phyloP scores from a whole-genome alignment of 2,329 filamentous ascomycete species.

The Talaromyces amestolkiae region DNA sequence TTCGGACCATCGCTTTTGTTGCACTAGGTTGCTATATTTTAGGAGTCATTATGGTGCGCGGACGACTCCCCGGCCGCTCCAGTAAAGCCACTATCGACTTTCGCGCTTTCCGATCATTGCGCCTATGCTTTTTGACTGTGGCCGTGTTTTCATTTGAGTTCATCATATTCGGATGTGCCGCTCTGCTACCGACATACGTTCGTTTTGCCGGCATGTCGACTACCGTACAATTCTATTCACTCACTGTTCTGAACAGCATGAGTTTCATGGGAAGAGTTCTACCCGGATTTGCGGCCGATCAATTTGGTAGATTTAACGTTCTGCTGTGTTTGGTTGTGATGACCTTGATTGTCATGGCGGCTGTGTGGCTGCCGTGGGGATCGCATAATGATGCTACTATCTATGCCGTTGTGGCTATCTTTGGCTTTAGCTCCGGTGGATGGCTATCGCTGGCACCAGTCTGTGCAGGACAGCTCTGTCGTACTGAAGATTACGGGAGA shows the following conservation, averaged over 20 bases:
- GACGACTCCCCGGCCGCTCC: conserved; percentile 32
- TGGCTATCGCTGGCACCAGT: conserved; percentile 48
- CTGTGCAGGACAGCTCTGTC: conserved; percentile 49
- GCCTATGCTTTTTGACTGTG: conserved; percentile 44
- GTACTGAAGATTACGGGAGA: conserved; percentile 48
- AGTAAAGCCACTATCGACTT: conserved; percentile 39
- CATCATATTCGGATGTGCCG: conserved; percentile 49
- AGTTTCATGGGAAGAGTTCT: conserved; percentile 46
- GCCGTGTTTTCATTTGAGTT: conserved; percentile 50
- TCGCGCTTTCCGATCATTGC: conserved; percentile 40
- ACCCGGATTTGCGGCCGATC: conserved; percentile 46
- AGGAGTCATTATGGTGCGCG: conserved; percentile 35
- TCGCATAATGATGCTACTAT: conserved; percentile 39
- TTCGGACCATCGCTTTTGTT: conserved; percentile 38
- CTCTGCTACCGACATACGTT: conserved; percentile 48
- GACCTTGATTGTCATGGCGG: conserved; percentile 43
- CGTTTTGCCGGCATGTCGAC: conserved; percentile 38
- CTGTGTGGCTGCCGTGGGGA: conserved; percentile 48
- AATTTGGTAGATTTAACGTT: conserved; percentile 48
- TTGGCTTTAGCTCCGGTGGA: conserved; percentile 51
- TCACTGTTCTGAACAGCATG: conserved; percentile 46
- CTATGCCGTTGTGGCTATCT: conserved; percentile 47
- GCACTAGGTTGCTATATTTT: conserved; percentile 34
- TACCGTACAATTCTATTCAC: conserved; percentile 45
- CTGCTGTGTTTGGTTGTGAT: conserved; percentile 37